phyloP scores from a whole-genome alignment of 2,329 filamentous ascomycete species.

The Waltergamsia citrina region DNA sequence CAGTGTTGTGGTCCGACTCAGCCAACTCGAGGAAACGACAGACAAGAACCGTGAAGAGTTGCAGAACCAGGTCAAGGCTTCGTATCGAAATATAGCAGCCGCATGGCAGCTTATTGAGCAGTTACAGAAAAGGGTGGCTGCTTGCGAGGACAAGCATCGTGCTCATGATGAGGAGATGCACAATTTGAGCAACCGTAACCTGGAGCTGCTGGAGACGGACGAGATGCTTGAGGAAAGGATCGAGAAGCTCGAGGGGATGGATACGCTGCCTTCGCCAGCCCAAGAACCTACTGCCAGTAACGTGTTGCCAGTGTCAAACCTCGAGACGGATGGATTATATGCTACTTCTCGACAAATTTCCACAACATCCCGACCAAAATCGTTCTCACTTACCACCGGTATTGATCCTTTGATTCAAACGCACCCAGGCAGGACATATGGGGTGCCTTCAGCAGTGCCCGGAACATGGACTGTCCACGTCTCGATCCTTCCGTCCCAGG shows the following conservation, averaged over 20 bases:
- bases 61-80: conserved; percentile 41
- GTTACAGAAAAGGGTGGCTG: conserved; percentile 25
- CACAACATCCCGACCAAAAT: too few relatives aligned
- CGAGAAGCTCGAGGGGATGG: conserved; percentile 29
- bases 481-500: conserved; percentile 44
- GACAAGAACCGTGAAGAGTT: conserved; percentile 42
- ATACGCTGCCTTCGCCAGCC: conserved; percentile 12
- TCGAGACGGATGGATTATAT: too few relatives aligned
- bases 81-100: conserved; percentile 43
- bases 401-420: background rate
- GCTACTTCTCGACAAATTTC: too few relatives aligned
- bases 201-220: conserved; percentile 39
- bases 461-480: conserved; percentile 50
- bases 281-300: conserved; percentile 9
- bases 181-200: conserved; percentile 35
- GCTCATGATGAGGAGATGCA: conserved; percentile 32
- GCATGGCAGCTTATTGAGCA: conserved; percentile 43
- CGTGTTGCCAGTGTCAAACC: conserved; percentile 1
- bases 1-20: conserved; percentile 32
- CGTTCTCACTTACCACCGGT: too few relatives aligned
- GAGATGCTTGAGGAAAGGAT: conserved; percentile 45
- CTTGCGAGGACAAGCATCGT: conserved; percentile 24
- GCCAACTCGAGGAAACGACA: conserved; percentile 42
- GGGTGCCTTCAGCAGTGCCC: too few relatives aligned
- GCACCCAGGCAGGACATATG: conserved; percentile 4